A percentile compares a stretch with the other conserved stretches of the same genome.
These are phyloP conservation scores for Pharnaceum exiguum DNA, from an alignment of 148 eudicot species.

Conservation along the genomic window DNA sequence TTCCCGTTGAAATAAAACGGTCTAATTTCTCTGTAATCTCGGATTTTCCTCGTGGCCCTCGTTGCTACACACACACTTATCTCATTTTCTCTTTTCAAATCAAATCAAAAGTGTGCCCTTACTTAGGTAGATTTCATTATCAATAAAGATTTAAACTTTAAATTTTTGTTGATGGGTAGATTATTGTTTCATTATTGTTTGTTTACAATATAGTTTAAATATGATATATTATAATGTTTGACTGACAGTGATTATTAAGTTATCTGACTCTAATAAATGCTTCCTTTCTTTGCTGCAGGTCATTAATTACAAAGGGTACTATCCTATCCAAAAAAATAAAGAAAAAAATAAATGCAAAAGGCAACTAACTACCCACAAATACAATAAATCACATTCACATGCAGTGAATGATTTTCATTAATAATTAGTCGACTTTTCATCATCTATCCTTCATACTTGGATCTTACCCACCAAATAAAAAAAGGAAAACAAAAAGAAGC, in stretches of 20 bases:
- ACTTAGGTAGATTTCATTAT: too few species aligned
- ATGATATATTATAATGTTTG: neutral
- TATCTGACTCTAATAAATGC: neutral
- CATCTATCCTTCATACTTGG: neutral
- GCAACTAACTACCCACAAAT: constrained; percentile 25
- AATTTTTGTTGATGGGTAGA: too few species aligned
- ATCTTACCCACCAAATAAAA: neutral
- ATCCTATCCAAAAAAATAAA: neutral
- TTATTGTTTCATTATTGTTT: too few species aligned
- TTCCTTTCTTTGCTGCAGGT: constrained; percentile 15
- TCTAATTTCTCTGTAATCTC: too few species aligned
- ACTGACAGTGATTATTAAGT: neutral
- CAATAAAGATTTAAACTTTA: too few species aligned
- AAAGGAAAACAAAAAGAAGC: neutral
- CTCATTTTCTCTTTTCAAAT: too few species aligned
- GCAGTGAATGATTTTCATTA: constrained; percentile 12
- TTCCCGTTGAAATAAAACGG: too few species aligned
- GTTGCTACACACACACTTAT: too few species aligned
- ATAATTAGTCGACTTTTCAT: constrained; percentile 27
- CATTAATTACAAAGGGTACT: neutral
- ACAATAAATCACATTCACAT: constrained; percentile 32
- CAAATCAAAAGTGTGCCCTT: too few species aligned
- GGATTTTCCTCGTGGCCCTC: too few species aligned
- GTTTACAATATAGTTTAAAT: too few species aligned
- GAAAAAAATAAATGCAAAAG: constrained; percentile 10